These are phyloP conservation scores for Pestalotiopsis sp. DNA, from an alignment of 2,329 filamentous ascomycete species.

Conservation along the genomic window DNA sequence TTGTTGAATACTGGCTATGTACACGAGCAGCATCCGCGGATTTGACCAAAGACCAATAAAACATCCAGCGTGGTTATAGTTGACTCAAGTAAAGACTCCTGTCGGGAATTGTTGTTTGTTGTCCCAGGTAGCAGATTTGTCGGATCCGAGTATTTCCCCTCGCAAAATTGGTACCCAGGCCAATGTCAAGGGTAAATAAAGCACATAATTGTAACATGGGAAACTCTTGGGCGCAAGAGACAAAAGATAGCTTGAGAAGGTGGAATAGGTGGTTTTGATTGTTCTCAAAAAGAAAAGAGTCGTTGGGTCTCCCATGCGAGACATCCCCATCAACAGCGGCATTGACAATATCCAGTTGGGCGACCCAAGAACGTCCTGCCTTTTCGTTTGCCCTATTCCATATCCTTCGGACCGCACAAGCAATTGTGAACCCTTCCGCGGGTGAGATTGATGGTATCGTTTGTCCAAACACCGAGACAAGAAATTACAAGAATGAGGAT, in stretches of 20 bases:
- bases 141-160: not conserved
- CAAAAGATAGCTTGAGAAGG: conserved; percentile 10
- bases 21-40: conserved; percentile 14
- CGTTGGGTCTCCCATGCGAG: conserved; percentile 10
- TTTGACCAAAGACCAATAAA: conserved; percentile 31
- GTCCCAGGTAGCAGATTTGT: not conserved
- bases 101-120: not conserved
- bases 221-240: conserved; percentile 24
- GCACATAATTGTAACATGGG: conserved; percentile 22
- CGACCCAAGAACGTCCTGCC: conserved; percentile 14
- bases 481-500: conserved; percentile 45
- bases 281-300: conserved; percentile 18
- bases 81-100: not conserved
- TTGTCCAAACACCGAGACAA: conserved; percentile 39
- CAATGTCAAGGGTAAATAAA: conserved; percentile 17
- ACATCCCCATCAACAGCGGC: conserved; percentile 12
- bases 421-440: conserved; percentile 35
- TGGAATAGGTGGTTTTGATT: conserved; percentile 21
- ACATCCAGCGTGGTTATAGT: conserved; percentile 26
- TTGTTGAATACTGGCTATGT: conserved; percentile 24
- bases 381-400: conserved; percentile 20
- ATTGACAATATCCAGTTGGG: not conserved
- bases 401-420: conserved; percentile 35
- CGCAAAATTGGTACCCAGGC: conserved; percentile 24
- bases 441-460: conserved; percentile 26